Evolutionary conservation across 768 basidiomycete genomes (phyloP), one percentile per base, ranked within the genome.

Genomic region (Trametes villosa): DNA sequence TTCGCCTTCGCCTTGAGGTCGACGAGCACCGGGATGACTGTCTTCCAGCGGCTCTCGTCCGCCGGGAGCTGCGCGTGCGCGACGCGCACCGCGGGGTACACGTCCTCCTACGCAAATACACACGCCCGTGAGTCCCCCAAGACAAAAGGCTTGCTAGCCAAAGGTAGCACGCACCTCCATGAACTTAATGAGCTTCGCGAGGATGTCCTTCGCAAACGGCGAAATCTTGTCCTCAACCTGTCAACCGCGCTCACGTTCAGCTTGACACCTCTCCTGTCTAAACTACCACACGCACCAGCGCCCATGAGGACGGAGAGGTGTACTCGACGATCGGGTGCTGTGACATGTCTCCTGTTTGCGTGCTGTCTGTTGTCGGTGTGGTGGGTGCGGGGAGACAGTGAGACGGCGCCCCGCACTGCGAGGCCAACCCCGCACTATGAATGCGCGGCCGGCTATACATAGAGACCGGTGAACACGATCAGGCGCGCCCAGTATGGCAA

Each of bases 211-310:
- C 22, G 89, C 97, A 68, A 83, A 91, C 8, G 88, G 84, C 7
- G 94, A 92, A 82, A 98, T 92, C 78, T 93, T 95, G 82, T 92
- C 89, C 78, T 96, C 91, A 60, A 96, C 77, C 92, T 94, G 15
- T 31, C 34, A 48, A 58, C 2, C 38, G 57, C 68, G 20, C 68
- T 60, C 5, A 27, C 22, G 12, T 29, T 50, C 57, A 56, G 49
- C 22, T 29, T 2, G 17, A 2, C 27, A 30, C 15, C 18, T 22
- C 1, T 29, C 38, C 44, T 22, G 29, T 24, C 11, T 31, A 22
- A 13, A 36, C n/a, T 31, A 33, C 47, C 11, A 55, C 38, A 76
- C 82, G 30, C 62, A 94, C 93, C 81, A 96, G 83, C 46, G 90
- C 87, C 93, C 93, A 96, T 66, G 92, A 91, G 31, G 91, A 85